phyloP scores from a whole-genome alignment of 2,329 filamentous ascomycete species.

The Colletotrichum tabaci region DNA sequence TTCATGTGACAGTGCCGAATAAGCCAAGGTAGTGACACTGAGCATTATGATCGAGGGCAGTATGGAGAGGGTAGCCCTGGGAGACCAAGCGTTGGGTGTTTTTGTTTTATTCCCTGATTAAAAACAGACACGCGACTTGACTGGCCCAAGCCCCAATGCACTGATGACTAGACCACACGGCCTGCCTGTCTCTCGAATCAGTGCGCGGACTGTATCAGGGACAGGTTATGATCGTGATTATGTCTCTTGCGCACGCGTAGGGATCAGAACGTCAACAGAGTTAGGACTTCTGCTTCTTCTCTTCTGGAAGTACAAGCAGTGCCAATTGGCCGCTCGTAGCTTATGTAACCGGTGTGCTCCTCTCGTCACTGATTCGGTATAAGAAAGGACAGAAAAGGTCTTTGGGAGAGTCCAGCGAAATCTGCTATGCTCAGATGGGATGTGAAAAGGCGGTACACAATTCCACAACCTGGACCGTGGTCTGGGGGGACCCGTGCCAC shows the following conservation, averaged over 20 bases:
- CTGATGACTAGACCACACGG: background rate
- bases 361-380: background rate
- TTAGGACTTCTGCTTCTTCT: background rate
- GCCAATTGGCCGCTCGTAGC: background rate
- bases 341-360: background rate
- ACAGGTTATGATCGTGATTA: background rate
- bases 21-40: background rate
- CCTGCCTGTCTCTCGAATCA: background rate
- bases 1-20: background rate
- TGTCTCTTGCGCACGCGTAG: background rate
- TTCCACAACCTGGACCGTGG: slow-evolving; percentile 3
- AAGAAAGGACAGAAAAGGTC: background rate
- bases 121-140: slow-evolving; percentile 39
- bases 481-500: slow-evolving; percentile 29
- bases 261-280: background rate
- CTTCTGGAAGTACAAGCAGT: background rate
- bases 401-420: background rate
- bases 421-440: background rate
- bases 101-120: slow-evolving; percentile 41
- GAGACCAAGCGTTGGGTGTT: slow-evolving; percentile 28
- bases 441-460: slow-evolving; percentile 9
- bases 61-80: slow-evolving; percentile 26
- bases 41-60: background rate
- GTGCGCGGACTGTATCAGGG: background rate
- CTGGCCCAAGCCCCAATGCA: slow-evolving; percentile 25